A percentile compares a stretch with the other conserved stretches of the same genome.
phyloP scores from a whole-genome alignment of 2,329 filamentous ascomycete genomes.

The Penicillium sp. region DNA sequence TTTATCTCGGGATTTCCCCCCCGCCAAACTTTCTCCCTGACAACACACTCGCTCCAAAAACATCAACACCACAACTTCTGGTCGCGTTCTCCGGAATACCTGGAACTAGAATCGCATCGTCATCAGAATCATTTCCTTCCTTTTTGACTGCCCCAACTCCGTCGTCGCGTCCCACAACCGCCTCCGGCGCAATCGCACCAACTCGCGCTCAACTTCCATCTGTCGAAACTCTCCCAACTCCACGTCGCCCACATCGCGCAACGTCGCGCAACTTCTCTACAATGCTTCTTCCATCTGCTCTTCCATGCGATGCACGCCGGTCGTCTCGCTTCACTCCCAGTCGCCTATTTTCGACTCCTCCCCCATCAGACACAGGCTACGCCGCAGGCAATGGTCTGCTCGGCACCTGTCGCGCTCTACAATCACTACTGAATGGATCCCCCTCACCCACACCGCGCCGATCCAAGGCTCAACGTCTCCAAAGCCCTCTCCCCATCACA shows the following conservation, averaged over 20 bases:
- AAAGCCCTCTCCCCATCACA: slow-evolving; percentile 40
- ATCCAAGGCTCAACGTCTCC: slow-evolving; percentile 39
- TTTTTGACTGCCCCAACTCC: slow-evolving; percentile 20
- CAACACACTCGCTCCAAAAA: slow-evolving; percentile 28
- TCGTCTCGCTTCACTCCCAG: slow-evolving; percentile 38
- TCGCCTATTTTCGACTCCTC: slow-evolving; percentile 41
- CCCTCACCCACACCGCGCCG: slow-evolving; percentile 39
- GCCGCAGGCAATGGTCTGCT: slow-evolving; percentile 40
- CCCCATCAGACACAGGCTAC: slow-evolving; percentile 38
- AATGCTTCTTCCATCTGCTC: slow-evolving; percentile 50
- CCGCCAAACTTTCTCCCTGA: slow-evolving; percentile 19
- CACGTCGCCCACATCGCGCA: slow-evolving; percentile 7
- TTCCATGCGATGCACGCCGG: slow-evolving; percentile 46
- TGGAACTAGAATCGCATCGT: slow-evolving; percentile 26
- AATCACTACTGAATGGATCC: slow-evolving; percentile 44
- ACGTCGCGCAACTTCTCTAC: not conserved
- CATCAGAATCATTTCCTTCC: slow-evolving; percentile 7
- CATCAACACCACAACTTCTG: slow-evolving; percentile 62
- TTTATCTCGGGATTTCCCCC: slow-evolving; percentile 24
- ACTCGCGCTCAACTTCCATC: slow-evolving; percentile 24
- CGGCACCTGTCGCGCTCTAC: slow-evolving; percentile 45
- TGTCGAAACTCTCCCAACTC: not conserved
- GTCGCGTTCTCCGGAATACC: slow-evolving; percentile 35
- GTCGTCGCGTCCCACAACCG: slow-evolving; percentile 24
- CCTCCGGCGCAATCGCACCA: slow-evolving; percentile 36